Base-by-base conservation (phyloP, 345 rosid genomes). In the Rhodamnia rubescens region DNA sequence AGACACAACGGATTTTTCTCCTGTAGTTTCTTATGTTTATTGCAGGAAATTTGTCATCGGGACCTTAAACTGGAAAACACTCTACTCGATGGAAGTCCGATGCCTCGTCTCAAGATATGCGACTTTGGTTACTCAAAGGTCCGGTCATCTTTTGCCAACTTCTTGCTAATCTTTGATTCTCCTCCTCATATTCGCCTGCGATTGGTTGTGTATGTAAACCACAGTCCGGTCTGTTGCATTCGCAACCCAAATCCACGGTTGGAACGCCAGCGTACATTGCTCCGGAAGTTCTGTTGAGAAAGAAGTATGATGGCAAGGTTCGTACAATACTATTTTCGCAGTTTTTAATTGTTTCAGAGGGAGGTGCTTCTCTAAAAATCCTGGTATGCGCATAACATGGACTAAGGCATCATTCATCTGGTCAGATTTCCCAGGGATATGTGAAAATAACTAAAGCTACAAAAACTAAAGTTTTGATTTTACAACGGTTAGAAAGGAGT, bases 201-300 rank as follows among this genome's bases (percentile, higher is more conserved):
- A 36, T 69, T 21, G 80, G 47, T 69, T 15, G 47, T 36, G 80
- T 20, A 36, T 69, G 80, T 36, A 42, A 69, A 69, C 80, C 50
- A 42, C 93, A 93, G 97, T 94, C 97, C 12, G 93, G 88, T 47
- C 74, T 94, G 74, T 84, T 94, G 90, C 97, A 94, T 85, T 94
- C 97, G 4, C 92, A 90, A 88, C 97, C 95, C 44, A 94, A 93
- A 88, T 94, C 97, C 53, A 91, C 95, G 1, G 97, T 94, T 16
- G 97, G 95, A 74, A 94, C 97, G 8, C 97, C 95, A 2, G 95
- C 95, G 1, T 94, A 94, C 69, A 94, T 94, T 80, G 97, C 95
- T 58, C 97, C 97, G 0, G 95, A 94, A 88, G 95, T 93, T 88
- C 88, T 94, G 64, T 89, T 93, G 4, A 87, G 94, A 55, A 93